Percentiles rank a stretch among this genome's conserved stretches.
Conservation (phyloP, 2,329 filamentous ascomycete genomes). For the Epichloe baconii region DNA sequence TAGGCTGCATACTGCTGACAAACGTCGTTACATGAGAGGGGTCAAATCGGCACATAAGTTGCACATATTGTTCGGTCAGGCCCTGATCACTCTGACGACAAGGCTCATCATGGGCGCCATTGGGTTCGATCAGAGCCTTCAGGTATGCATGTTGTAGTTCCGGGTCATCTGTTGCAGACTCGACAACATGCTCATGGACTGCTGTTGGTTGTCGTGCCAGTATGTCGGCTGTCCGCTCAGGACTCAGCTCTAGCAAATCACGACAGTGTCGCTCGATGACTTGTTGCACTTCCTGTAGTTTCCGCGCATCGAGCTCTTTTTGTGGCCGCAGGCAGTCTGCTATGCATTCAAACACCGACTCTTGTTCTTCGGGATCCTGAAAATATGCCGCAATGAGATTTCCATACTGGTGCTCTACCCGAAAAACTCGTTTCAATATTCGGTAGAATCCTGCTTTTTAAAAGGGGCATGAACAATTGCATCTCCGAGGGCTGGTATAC, state of each 20-base stretch:
- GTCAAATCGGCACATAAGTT: slow-evolving; percentile 81
- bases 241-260: slow-evolving; percentile 55
- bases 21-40: slow-evolving; percentile 75
- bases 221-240: slow-evolving; percentile 49
- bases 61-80: slow-evolving; percentile 74
- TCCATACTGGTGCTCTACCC: slow-evolving; percentile 63
- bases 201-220: slow-evolving; percentile 49
- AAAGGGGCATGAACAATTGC: slow-evolving; percentile 58
- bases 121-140: slow-evolving; percentile 57
- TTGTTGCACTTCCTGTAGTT: slow-evolving; percentile 55
- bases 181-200: slow-evolving; percentile 53
- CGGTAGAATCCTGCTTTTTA: slow-evolving; percentile 78
- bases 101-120: slow-evolving; percentile 21
- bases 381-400: slow-evolving; percentile 72
- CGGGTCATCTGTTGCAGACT: slow-evolving; percentile 45
- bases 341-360: slow-evolving; percentile 68
- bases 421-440: slow-evolving; percentile 82
- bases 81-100: slow-evolving; percentile 33
- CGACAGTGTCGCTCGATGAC: slow-evolving; percentile 53
- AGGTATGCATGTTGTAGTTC: slow-evolving; percentile 67
- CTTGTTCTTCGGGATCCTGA: slow-evolving; percentile 66
- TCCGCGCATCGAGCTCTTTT: slow-evolving; percentile 51
- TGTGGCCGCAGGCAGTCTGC: slow-evolving; percentile 57
- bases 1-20: slow-evolving; percentile 60
- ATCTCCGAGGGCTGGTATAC: slow-evolving; percentile 84